Evolutionary conservation across 352 stramenopile species (phyloP).

Genomic region (Phytopythium kandeliae): DNA sequence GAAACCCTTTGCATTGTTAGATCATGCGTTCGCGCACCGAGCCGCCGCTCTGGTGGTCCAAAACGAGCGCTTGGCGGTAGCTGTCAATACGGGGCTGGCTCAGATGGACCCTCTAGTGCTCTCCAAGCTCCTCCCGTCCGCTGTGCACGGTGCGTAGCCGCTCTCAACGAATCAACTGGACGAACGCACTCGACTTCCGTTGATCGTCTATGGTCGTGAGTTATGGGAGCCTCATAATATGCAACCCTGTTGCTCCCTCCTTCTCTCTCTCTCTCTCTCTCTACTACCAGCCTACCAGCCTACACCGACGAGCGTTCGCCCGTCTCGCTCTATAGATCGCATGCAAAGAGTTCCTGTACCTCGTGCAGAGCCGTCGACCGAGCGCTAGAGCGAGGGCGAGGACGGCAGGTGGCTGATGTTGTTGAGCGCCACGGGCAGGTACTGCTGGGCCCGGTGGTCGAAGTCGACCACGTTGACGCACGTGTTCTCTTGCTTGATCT

Average conservation of each 20-base stretch:
- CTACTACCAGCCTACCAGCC: background rate
- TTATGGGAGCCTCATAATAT: conserved; percentile 6
- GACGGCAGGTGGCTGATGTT: conserved; percentile 50
- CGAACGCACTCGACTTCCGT: background rate
- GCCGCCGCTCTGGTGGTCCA: conserved; percentile 27
- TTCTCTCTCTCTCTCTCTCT: background rate
- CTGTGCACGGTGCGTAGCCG: too few relatives aligned
- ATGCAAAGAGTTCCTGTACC: background rate
- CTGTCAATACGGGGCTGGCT: conserved; percentile 13
- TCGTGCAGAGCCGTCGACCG: background rate
- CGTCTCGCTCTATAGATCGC: background rate
- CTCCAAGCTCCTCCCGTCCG: background rate
- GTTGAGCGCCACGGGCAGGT: conserved; percentile 63
- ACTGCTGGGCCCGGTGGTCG: conserved; percentile 47
- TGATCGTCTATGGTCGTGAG: conserved; percentile 1
- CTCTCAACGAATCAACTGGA: background rate
- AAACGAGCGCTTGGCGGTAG: conserved; percentile 8
- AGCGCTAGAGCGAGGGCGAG: conserved; percentile 13
- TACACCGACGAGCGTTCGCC: background rate
- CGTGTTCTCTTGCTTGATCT: conserved; percentile 77
- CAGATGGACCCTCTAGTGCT: conserved; percentile 28
- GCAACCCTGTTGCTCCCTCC: background rate
- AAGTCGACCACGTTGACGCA: conserved; percentile 85
- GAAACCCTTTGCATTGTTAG: background rate
- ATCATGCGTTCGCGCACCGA: conserved; percentile 27